Base-by-base conservation (phyloP, 352 stramenopile species). In the Phytopythium vexans region DNA sequence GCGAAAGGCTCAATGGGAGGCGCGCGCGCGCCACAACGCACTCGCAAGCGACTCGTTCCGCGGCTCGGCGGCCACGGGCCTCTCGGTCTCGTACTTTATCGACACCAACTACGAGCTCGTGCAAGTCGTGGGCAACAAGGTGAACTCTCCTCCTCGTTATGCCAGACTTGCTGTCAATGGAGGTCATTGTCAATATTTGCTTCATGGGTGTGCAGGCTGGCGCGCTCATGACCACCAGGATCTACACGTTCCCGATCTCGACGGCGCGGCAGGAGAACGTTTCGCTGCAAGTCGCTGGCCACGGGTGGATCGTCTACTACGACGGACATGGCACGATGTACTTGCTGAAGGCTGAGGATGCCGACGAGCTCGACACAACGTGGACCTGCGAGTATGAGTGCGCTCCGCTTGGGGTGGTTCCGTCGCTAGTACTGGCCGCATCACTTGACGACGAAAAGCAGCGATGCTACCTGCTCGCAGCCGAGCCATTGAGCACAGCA, bases 1-100 rank as follows among this genome's bases (percentile, higher is more conserved):
- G 55, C 71, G 75, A 54, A 91, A 89, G 49, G 73, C 82, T 36
- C 77, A 91, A 27, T 92, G 84, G 84, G 72, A 91, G 35, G 66
- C 79, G 9, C 79, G 82, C 15, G 67, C 86, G 46, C 72, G 80
- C 52, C 62, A 87, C 67, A 92, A 94, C 57, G 70, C 66, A 6
- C 64, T 94, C 36, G 55, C 62, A 3, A 47, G 57, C 0, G 82
- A 92, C 52, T 77, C 81, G 14, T 90, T 90, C 54, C 53, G 72
- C 41, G 67, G 68, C 45, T 62, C 68, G 7, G 16, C 27, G 8
- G 70, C 48, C 50, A 63, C 61, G 6, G 49, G 37, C 9, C 60
- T 60, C 6, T 74, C 52, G 50, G 71, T 88, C 12, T 74, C 70
- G 41, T 93, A 92, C 56, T 90, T 80, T 36, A 48, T 94, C 32